These are phyloP conservation scores for Metschnikowia koreensis DNA, from an alignment of 805 yeast species.

Conservation along the genomic window DNA sequence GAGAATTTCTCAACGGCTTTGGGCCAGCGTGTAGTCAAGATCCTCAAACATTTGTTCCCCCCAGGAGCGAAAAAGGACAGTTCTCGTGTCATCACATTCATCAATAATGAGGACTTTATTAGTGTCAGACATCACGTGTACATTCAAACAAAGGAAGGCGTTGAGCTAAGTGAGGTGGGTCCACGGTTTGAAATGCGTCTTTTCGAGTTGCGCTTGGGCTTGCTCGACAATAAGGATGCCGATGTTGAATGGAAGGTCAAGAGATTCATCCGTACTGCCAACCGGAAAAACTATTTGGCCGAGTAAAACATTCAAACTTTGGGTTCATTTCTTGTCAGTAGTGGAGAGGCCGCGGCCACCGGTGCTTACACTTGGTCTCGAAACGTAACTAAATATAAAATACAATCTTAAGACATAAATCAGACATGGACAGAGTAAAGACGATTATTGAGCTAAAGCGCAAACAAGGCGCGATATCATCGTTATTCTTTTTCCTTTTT, in stretches of 20 bases:
- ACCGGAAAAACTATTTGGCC: constrained; percentile 84
- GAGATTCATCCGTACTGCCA: constrained; percentile 92
- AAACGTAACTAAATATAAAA: constrained; percentile 7
- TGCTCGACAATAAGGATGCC: constrained; percentile 92
- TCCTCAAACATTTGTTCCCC: constrained; percentile 87
- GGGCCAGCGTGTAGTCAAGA: constrained; percentile 77
- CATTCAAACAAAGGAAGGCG: constrained; percentile 82
- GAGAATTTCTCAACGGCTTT: constrained; percentile 81
- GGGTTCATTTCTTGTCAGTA: not conserved
- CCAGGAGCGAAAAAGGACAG: constrained; percentile 93
- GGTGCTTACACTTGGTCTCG: not conserved
- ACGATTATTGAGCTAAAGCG: too few species aligned
- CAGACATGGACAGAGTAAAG: constrained; percentile 2
- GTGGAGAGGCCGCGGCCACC: not conserved
- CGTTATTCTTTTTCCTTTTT: too few species aligned
- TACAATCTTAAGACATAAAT: constrained; percentile 5
- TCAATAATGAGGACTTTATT: constrained; percentile 87
- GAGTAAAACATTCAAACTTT: constrained; percentile 12
- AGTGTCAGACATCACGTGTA: constrained; percentile 94
- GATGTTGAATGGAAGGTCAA: constrained; percentile 97
- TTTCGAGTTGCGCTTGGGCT: constrained; percentile 84
- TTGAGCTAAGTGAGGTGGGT: constrained; percentile 93
- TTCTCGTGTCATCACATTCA: constrained; percentile 89
- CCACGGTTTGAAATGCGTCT: constrained; percentile 98
- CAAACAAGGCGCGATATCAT: too few species aligned